Conservation (phyloP, 352 stramenopile species). For the Chrysophaeum taylorii region DNA sequence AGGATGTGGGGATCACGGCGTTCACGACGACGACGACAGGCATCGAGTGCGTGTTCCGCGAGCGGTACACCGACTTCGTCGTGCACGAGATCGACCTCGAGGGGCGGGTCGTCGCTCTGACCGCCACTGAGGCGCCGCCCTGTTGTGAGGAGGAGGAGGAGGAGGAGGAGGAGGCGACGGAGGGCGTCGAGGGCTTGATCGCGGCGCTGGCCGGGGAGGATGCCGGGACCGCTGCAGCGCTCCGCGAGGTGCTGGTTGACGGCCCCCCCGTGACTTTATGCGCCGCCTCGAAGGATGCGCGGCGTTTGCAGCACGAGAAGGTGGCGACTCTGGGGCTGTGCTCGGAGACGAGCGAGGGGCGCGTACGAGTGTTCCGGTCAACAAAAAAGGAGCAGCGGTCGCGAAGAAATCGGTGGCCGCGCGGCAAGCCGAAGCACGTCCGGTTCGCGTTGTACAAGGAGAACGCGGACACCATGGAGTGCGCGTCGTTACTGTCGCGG, state of each 20-base stretch:
- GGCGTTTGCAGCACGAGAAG: conserved; percentile 51
- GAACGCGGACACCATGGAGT: conserved; percentile 83
- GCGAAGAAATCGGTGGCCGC: conserved; percentile 37
- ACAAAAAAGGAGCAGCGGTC: conserved; percentile 26
- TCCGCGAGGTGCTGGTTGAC: conserved; percentile 2
- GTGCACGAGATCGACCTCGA: conserved; percentile 65
- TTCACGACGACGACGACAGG: too few relatives aligned
- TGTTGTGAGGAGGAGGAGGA: conserved; percentile 38
- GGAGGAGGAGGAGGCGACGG: conserved; percentile 60
- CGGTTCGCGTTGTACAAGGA: conserved; percentile 92
- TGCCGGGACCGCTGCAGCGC: conserved; percentile 15
- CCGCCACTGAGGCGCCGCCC: conserved; percentile 46
- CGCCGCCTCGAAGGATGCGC: conserved; percentile 26
- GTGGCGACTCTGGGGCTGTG: too few relatives aligned
- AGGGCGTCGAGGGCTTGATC: conserved; percentile 22
- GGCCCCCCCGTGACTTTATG: conserved; percentile 21
- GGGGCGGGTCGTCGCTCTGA: conserved; percentile 45
- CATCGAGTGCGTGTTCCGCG: conserved; percentile 8
- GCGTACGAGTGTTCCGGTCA: too few relatives aligned
- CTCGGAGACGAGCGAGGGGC: too few relatives aligned
- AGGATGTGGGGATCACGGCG: too few relatives aligned
- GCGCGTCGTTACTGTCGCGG: conserved; percentile 39
- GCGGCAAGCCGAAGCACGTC: conserved; percentile 65
- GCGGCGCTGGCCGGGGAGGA: background rate
- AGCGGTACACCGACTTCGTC: conserved; percentile 76